Evolutionary conservation across 202 grass and related monocot species (phyloP), one percentile per base, ranked within the genome.

Genomic region (Bolboschoenoplectus hybrid): DNA sequence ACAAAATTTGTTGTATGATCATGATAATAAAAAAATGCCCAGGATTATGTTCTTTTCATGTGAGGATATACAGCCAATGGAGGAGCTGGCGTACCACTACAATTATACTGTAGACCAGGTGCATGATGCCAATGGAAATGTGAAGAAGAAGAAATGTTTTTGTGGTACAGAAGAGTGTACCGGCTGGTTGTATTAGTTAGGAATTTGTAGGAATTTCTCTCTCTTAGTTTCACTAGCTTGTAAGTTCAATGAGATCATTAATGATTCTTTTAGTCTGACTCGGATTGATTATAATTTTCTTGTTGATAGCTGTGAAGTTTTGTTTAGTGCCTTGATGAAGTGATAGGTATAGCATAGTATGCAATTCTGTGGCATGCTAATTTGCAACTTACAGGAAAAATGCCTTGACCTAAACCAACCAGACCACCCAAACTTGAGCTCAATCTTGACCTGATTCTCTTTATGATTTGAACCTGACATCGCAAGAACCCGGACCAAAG

Each of bases 91-190:
- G 1, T 95, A 95, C 85, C 90, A 98, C 75, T 98, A 98, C 86
- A 97, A 97, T 73, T 97, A 97, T 86, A 73, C 87, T 20, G 87
- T 94, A 71, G 95, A 93, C 89, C 89, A 94, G 83, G 95, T 97
- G 83, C 49, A 97, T 89, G 95, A 97, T 85, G 78, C 67, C 20
- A 80, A 90, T 67, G 95, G 95, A 84, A 97, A 97, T 88, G 91
- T 97, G 81, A 97, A 94, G 91, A 94, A 93, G 74, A 93, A 93
- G 88, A 87, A 91, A 77, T 97, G 95, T 82, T 90, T 89, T 70
- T 97, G 95, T 70, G 91, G 95, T 46, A 92, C 95, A 70, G 16
- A 41, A 58, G 95, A 94, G 80, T 97, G 95, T 74, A 89, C 90
- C 74, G 85, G 91, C n/a, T 94, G 95, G 95, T 88, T 97, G 91